Evolutionary conservation across 805 yeast genomes (phyloP), one percentile per base, ranked within the genome.

Genomic region (Cyberlindnera xishuangbannaensis): DNA sequence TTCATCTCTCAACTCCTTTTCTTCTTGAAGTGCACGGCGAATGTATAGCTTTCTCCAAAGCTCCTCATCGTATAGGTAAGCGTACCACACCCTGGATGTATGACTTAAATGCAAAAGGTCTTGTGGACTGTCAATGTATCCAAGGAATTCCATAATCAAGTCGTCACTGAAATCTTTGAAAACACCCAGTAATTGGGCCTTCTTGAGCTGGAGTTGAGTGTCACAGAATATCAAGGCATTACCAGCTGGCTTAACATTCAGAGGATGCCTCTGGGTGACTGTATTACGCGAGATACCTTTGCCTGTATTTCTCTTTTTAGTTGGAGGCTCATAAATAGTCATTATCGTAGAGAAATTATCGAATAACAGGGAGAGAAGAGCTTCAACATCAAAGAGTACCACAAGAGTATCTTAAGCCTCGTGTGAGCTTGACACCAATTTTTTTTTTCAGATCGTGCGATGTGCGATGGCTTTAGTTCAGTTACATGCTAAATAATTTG

Each of bases 161-260:
- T 83, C 90, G 55, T 86, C 95, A 0, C 76, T 63, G 20, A 83
- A 64, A 1, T 36, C 34, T 0, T 66, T 51, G 15, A 85, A 62
- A 5, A 44, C 36, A 0, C 95, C 95, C 15, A 71, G 69, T 7
- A 15, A 23, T 3, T 35, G 26, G 4, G 37, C 31, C 19, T 39
- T 37, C 30, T 37, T 25, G 31, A 40, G 35, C 11, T 27, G 29
- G 15, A 43, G 43, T 2, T 32, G 24, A 1, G 43, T 34, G 21
- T 48, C 37, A n/a, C 45, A 45, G 18, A 55, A 53, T 15, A 78
- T 48, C 17, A 72, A 56, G 4, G 71, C 65, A 47, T 84, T 84
- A 5, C 94, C 95, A n/a, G 71, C 58, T 1, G 95, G 95, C 48
- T 70, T 73, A 12, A 84, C 78, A 31, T 81, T 80, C 19, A 83